Base-by-base conservation (phyloP, 2,329 filamentous ascomycete species). In the Fusarium sp. region DNA sequence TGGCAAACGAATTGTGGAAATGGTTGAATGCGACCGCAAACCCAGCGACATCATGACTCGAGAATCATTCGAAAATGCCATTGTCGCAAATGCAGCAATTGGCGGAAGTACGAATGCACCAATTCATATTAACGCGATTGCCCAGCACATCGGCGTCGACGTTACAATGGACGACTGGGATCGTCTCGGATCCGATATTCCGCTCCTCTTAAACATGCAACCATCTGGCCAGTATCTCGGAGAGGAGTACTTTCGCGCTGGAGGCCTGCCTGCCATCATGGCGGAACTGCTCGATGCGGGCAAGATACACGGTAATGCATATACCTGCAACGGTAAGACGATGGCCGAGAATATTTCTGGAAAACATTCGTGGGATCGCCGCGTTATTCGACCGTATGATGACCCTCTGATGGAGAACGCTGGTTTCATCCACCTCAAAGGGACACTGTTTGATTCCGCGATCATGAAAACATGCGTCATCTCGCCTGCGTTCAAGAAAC, bases 51-150 rank as follows among this genome's bases (percentile, higher is more conserved):
- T 88, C 71, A 82, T 88, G 82, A 88, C 86, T 1, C 79, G 85
- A 4, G 75, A 84, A 60, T 85, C 87, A 1, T 88, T 89, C 60
- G 86, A 88, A 76, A 89, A 88, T 63, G 86, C 85, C 7, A 86
- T 89, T 30, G 83, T 84, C 7, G 82, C 81, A 43, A 88, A 87
- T 65, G 86, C 85, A 2, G 86, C 86, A 18, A 87, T 88, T 56
- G 87, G 87, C 28, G 87, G 87, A 13, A 87, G 84, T 66, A 88
- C 86, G 5, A 89, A 89, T 65, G 86, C 86, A 1, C 86, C 86
- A 0, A 87, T 89, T 51, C 87, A 88, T 72, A 77, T 88, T 50
- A 85, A 83, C 40, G 87, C 86, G 10, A 82, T 88, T 23, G 86
- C 87, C 3, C 85, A 84, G 63, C 86, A 88, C 56, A 82, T 87